Evolutionary conservation across 2,329 filamentous ascomycete species (phyloP).

Genomic region (Westerdykella sp.): DNA sequence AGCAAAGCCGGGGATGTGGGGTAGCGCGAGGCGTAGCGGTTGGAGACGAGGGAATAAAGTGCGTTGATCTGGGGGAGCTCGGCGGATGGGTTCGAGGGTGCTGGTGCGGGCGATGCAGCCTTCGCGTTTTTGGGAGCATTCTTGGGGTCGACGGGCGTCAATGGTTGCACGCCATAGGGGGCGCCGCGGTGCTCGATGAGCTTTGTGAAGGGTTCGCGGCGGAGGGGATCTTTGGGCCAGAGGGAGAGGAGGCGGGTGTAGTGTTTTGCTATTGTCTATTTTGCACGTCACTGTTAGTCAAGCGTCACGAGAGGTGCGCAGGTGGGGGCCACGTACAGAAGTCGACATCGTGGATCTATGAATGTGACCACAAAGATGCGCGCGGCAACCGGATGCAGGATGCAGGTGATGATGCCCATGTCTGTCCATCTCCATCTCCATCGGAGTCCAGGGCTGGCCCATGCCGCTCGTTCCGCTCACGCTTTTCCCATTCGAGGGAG

Average conservation of each 20-base stretch:
- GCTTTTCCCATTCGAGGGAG: not conserved
- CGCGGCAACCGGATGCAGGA: not conserved
- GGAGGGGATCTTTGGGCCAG: slow-evolving; percentile 48
- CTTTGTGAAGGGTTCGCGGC: slow-evolving; percentile 42
- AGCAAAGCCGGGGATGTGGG: slow-evolving; percentile 22
- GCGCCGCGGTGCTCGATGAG: slow-evolving; percentile 39
- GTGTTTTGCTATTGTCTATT: slow-evolving; percentile 38
- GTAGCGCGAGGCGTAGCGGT: slow-evolving; percentile 47
- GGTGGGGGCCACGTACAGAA: slow-evolving; percentile 5
- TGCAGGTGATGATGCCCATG: too few species aligned
- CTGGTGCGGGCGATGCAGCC: slow-evolving; percentile 4
- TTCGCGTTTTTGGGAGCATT: not conserved
- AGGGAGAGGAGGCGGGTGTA: slow-evolving; percentile 45
- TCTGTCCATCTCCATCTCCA: too few species aligned
- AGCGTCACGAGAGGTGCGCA: not conserved
- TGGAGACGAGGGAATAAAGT: slow-evolving; percentile 54
- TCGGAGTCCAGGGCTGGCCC: not conserved
- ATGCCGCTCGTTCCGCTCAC: not conserved
- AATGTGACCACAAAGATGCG: not conserved
- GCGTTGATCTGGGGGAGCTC: slow-evolving; percentile 51
- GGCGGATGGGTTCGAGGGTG: slow-evolving; percentile 12
- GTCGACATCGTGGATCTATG: slow-evolving; percentile 7
- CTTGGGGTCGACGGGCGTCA: slow-evolving; percentile 7
- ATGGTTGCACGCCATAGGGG: slow-evolving; percentile 23
- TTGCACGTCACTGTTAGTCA: not conserved